Conservation (phyloP, 2,329 filamentous ascomycete genomes). For the Claviceps digitariae region DNA sequence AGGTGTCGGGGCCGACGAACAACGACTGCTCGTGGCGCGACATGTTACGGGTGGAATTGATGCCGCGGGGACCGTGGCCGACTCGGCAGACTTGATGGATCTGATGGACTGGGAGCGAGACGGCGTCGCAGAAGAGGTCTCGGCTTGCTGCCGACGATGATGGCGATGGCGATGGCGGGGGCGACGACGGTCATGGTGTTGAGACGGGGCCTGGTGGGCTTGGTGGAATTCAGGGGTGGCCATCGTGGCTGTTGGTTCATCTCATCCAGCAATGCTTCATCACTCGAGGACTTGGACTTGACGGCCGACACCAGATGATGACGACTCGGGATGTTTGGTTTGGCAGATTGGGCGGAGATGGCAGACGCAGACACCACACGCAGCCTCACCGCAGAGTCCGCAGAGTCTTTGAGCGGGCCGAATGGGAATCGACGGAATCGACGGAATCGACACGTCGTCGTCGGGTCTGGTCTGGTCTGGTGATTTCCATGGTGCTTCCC, state of each 20-base stretch:
- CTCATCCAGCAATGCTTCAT: neutral
- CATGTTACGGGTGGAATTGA: slow-evolving; percentile 3
- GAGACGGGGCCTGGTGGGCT: neutral
- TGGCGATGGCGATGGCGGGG: neutral
- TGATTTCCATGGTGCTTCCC: too few relatives aligned
- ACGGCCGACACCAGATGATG: neutral
- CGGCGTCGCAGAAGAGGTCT: neutral
- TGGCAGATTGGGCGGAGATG: neutral
- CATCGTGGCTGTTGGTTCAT: neutral
- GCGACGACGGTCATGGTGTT: neutral
- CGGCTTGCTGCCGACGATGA: neutral
- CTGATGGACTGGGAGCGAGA: neutral
- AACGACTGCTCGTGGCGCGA: slow-evolving; percentile 18
- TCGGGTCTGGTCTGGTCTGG: too few relatives aligned
- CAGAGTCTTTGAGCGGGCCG: too few relatives aligned
- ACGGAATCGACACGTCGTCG: too few relatives aligned
- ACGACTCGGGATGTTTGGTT: neutral
- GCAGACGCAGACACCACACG: neutral
- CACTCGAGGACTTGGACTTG: neutral
- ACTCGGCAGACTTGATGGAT: neutral
- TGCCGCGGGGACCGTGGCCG: neutral
- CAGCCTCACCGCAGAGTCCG: too few relatives aligned
- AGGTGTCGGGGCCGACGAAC: neutral
- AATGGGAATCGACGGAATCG: too few relatives aligned
- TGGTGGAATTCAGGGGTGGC: neutral